phyloP scores from a whole-genome alignment of 176 grass and related monocot species.

The Tillandsia fasciculata region DNA sequence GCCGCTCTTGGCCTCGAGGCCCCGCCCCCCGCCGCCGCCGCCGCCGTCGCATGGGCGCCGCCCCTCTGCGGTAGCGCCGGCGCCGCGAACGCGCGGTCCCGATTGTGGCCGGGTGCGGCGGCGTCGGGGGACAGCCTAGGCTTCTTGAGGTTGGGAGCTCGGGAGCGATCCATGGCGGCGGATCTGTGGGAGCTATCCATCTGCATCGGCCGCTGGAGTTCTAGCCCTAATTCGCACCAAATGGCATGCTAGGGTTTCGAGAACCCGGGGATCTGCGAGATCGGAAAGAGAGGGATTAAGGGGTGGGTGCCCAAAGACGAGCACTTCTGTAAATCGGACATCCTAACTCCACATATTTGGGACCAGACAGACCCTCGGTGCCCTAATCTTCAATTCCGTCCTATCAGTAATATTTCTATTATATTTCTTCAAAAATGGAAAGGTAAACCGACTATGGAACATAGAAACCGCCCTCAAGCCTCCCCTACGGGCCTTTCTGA shows the following conservation, averaged over 20 bases:
- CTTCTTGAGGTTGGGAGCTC: conserved; percentile 60
- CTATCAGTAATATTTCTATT: no score
- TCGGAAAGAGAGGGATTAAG: no score
- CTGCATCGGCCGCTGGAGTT: not conserved
- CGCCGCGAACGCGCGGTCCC: conserved; percentile 11
- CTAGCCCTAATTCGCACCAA: not conserved
- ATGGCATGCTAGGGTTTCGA: not conserved
- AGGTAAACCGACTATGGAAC: no score
- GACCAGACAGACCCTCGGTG: no score
- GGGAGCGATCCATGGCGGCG: conserved; percentile 21
- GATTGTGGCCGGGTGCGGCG: conserved; percentile 16
- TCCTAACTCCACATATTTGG: no score
- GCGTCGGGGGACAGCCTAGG: conserved; percentile 33
- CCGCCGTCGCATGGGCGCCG: conserved; percentile 4
- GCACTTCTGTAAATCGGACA: no score
- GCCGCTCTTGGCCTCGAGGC: not conserved
- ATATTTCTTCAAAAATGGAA: no score
- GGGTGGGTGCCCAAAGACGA: no score
- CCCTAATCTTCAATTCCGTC: no score
- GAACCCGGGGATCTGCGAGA: not conserved
- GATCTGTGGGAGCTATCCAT: conserved; percentile 57
- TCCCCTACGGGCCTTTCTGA: no score
- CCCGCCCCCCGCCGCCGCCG: not conserved
- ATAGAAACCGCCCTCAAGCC: no score
- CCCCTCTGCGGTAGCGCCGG: not conserved